Evolutionary conservation across 208 protist species (phyloP).

Genomic region (Crithidia expoeki): DNA sequence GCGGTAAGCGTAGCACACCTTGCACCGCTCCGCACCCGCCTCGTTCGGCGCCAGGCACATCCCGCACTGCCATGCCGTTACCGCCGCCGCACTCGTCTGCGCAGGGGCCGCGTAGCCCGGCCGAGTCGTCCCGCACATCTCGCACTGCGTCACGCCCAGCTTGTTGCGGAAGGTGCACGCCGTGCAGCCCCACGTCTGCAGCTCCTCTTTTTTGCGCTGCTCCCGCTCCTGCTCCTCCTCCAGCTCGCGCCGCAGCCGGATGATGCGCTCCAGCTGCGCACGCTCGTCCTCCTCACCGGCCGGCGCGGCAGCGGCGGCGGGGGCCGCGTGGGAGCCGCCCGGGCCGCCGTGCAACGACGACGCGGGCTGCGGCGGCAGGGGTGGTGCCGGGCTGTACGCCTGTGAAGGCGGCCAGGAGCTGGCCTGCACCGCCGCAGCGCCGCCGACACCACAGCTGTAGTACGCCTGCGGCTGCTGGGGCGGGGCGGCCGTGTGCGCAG

Average conservation of each 20-base stretch:
- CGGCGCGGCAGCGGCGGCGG: not conserved
- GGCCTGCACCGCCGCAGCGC: not conserved
- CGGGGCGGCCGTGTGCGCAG: not conserved
- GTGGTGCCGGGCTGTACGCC: not conserved
- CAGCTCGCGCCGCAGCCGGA: slow-evolving; percentile 78
- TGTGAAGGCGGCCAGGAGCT: not conserved
- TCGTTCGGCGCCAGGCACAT: slow-evolving; percentile 71
- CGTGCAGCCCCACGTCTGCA: slow-evolving; percentile 78
- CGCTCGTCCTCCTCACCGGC: slow-evolving; percentile 71
- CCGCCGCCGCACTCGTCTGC: slow-evolving; percentile 6
- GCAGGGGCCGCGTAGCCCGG: slow-evolving; percentile 41
- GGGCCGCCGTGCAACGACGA: not conserved
- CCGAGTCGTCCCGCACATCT: slow-evolving; percentile 66
- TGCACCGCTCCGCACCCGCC: slow-evolving; percentile 47
- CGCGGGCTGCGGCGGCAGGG: not conserved
- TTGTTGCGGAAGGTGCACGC: slow-evolving; percentile 82
- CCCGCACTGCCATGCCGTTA: slow-evolving; percentile 72
- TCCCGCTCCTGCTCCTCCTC: slow-evolving; percentile 78
- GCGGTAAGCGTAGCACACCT: slow-evolving; percentile 58
- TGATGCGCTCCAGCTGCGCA: slow-evolving; percentile 82
- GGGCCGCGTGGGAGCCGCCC: not conserved
- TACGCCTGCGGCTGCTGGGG: slow-evolving; percentile 8
- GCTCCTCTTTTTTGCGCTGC: slow-evolving; percentile 61
- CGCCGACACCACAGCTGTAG: slow-evolving; percentile 2
- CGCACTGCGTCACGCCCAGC: slow-evolving; percentile 48